Base-by-base conservation (phyloP, 768 basidiomycete genomes). In the Lyophyllum semitale region DNA sequence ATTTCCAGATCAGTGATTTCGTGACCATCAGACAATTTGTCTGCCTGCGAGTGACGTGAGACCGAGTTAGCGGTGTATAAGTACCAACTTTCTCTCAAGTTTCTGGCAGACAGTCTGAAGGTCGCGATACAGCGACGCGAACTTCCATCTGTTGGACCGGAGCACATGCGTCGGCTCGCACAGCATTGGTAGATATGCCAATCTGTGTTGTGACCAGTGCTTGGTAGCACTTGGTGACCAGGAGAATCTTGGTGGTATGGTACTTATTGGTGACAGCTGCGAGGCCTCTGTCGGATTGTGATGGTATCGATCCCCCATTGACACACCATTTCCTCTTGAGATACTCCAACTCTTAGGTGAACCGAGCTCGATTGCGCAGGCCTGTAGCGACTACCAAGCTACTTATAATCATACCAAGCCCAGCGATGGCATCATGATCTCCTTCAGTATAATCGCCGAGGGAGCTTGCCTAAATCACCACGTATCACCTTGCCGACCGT, bases 401-500 rank as follows among this genome's bases (percentile, higher is more conserved):
- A n/a, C n/a, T n/a, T 15, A 5, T 38, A n/a, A 38, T n/a, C n/a
- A n/a, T n/a, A n/a, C 44, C 32, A 20, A 41, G 30, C 45, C 33
- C 25, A 29, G 49, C 58, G 51, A 63, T 60, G 58, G 56, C 57
- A 62, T 60, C 63, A 60, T 62, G 20, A 25, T 48, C 27, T 45
- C 44, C 44, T 29, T 45, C 26, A 45, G 4, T 18, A 15, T 23
- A 5, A 47, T 30, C 33, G 17, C 23, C 20, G 37, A 25, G 37
- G 26, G 44, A 33, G 46, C 20, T 45, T 59, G 54, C 56, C 57
- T 41, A 57, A 65, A 68, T 66, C 66, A 68, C 70, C 44, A 55
- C 65, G 66, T 63, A 72, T 86, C 81, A 60, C 84, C 85, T 85
- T 85, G 84, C 81, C 83, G 81, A 87, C 84, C 67, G 68, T 68